These are phyloP conservation scores for Phyllosticta capitalensis DNA, from an alignment of 2,329 filamentous ascomycete species.

Conservation along the genomic window DNA sequence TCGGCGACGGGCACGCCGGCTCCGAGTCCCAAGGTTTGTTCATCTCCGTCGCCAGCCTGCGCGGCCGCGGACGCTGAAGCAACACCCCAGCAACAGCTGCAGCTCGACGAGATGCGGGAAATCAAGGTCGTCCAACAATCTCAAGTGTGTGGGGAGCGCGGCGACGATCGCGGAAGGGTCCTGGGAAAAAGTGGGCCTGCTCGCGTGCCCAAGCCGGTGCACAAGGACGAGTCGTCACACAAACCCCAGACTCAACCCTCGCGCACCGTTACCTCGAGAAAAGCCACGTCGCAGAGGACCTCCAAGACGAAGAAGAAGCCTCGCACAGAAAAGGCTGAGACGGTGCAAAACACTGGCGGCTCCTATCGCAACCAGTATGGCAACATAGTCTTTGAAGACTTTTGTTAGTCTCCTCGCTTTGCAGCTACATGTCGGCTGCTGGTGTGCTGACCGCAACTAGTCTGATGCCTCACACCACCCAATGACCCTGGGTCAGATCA, in stretches of 20 bases:
- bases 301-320: not conserved
- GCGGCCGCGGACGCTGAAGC: slow-evolving; percentile 2
- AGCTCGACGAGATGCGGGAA: not conserved
- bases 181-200: not conserved
- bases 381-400: slow-evolving; percentile 9
- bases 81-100: slow-evolving; percentile 3
- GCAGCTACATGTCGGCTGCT: not conserved
- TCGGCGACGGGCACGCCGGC: slow-evolving; percentile 1
- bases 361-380: slow-evolving; percentile 8
- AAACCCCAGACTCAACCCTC: not conserved
- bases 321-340: not conserved
- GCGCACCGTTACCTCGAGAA: not conserved
- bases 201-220: not conserved
- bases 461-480: no score
- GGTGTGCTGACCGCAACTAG: not conserved
- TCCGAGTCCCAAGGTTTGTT: slow-evolving; percentile 7
- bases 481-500: no score
- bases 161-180: not conserved
- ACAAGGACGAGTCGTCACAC: not conserved
- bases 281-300: not conserved
- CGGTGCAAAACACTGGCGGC: slow-evolving; percentile 1
- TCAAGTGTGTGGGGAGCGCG: not conserved
- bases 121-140: not conserved
- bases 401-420: slow-evolving; percentile 2
- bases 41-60: not conserved